phyloP scores from a whole-genome alignment of 1,284 basidiomycete species.

The Puccinia hordei region DNA sequence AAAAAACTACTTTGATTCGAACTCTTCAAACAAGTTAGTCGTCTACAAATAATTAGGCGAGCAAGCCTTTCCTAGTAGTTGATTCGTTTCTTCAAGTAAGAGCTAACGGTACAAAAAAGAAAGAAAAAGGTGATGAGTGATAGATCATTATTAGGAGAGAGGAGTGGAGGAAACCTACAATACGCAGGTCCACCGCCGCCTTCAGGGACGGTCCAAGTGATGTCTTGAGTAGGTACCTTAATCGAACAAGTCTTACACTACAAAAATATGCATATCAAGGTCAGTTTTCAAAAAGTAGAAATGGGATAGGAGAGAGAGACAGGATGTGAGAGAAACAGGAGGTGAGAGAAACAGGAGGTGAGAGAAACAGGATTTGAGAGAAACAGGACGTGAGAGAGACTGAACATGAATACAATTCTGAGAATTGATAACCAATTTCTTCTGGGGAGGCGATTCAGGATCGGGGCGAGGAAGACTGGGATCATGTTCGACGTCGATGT shows the following conservation, averaged over 20 bases:
- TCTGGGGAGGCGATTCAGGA: conserved; percentile 64
- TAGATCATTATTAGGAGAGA: not conserved
- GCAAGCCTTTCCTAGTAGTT: too few species aligned
- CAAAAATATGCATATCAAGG: too few species aligned
- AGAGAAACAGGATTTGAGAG: not conserved
- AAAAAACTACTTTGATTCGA: too few species aligned
- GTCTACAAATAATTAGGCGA: too few species aligned
- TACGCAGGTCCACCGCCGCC: conserved; percentile 48
- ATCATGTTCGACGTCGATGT: conserved; percentile 64
- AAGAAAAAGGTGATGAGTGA: not conserved
- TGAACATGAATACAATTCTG: conserved; percentile 63
- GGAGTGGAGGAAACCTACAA: conserved; percentile 1
- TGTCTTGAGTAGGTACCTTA: conserved; percentile 44
- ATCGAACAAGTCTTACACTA: conserved; percentile 50
- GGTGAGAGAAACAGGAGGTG: not conserved
- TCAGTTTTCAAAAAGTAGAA: too few species aligned
- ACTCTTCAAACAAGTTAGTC: too few species aligned
- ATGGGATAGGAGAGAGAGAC: too few species aligned
- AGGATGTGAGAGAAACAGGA: not conserved
- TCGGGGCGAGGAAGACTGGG: conserved; percentile 56
- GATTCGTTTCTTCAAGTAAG: too few species aligned
- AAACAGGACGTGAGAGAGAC: not conserved
- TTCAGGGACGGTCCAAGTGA: conserved; percentile 50
- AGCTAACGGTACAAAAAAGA: too few species aligned
- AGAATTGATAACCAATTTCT: conserved; percentile 93